Evolutionary conservation across 2,329 filamentous ascomycete genomes (phyloP), one percentile per base, ranked within the genome.

Genomic region (Aspergillus nomiae): DNA sequence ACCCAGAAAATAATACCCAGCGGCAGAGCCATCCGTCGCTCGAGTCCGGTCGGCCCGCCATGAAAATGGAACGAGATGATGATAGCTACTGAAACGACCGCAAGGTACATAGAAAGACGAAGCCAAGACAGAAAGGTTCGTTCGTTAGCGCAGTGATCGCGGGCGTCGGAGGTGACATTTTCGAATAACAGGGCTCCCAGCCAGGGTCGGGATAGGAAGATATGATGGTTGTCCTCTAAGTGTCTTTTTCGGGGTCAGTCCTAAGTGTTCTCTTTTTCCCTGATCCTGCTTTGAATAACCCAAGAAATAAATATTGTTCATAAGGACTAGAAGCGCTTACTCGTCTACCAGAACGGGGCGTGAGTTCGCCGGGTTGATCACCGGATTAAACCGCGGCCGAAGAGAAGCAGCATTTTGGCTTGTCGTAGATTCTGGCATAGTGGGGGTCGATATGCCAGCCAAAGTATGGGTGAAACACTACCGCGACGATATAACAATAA

Each of bases 61-160:
- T 93, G 94, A 56, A 99, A 85, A 74, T 99, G 94, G 77, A 99
- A 99, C 16, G 92, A 96, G 57, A 97, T 84, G 11, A 96, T 89
- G 69, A 99, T 97, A 57, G 95, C 94, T 36, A 96, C 87, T 32
- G 92, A 88, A 10, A 98, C 92, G 58, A 99, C 84, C 67, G 92
- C 89, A 86, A 98, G 94, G 81, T 97, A 97, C 70, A 97, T 87
- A 36, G 91, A 89, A 2, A 98, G 86, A 4, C 94, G 89, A 24
- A 98, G 87, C 85, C 95, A 97, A 2, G 94, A 95, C 32, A 98
- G 89, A 74, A 97, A 97, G 0, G 87, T 90, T 69, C 87, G 82
- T 72, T 90, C 87, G 65, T 89, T 89, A 28, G 87, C 87, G 69
- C 86, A 87, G 76, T 89, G 87, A 69, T 90, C 87, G 63, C 87